Percentiles rank a stretch among this genome's conserved stretches.
Evolutionary conservation across 2,329 filamentous ascomycete species (phyloP).

Genomic region (Alternaria panax): DNA sequence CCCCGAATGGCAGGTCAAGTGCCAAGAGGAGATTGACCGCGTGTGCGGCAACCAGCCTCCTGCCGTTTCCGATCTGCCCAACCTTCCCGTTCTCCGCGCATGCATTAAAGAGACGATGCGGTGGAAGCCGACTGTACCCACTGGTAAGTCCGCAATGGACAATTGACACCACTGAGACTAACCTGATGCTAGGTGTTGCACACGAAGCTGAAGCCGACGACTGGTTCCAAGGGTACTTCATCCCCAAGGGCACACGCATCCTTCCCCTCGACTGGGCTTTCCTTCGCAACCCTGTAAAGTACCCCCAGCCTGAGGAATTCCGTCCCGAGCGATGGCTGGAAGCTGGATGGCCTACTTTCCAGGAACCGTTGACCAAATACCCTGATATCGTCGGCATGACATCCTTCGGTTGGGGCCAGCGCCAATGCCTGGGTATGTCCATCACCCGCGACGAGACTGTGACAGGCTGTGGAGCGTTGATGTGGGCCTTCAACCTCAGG

Average conservation of each 20-base stretch:
- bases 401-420: conserved; percentile 70
- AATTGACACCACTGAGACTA: conserved; percentile 9
- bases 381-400: conserved; percentile 70
- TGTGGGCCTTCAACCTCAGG: conserved; percentile 58
- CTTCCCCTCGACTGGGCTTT: conserved; percentile 48
- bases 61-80: conserved; percentile 49
- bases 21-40: conserved; percentile 44
- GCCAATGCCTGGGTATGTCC: conserved; percentile 68
- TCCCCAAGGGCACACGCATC: conserved; percentile 56
- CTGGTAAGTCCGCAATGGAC: conserved; percentile 40
- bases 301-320: conserved; percentile 70
- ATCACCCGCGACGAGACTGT: conserved; percentile 66
- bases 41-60: conserved; percentile 39
- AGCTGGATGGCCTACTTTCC: conserved; percentile 68
- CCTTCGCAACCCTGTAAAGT: conserved; percentile 60
- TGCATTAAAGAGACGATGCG: conserved; percentile 56
- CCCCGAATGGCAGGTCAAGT: conserved; percentile 46
- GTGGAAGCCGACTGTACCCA: conserved; percentile 58
- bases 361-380: conserved; percentile 68
- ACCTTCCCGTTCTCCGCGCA: conserved; percentile 55
- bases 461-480: conserved; percentile 60
- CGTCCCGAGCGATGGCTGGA: conserved; percentile 70
- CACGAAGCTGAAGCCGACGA: conserved; percentile 62
- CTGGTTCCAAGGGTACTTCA: conserved; percentile 58
- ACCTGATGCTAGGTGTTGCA: conserved; percentile 52